Conservation (phyloP, 768 basidiomycete species). For the Pleurotus citrinopileatus region DNA sequence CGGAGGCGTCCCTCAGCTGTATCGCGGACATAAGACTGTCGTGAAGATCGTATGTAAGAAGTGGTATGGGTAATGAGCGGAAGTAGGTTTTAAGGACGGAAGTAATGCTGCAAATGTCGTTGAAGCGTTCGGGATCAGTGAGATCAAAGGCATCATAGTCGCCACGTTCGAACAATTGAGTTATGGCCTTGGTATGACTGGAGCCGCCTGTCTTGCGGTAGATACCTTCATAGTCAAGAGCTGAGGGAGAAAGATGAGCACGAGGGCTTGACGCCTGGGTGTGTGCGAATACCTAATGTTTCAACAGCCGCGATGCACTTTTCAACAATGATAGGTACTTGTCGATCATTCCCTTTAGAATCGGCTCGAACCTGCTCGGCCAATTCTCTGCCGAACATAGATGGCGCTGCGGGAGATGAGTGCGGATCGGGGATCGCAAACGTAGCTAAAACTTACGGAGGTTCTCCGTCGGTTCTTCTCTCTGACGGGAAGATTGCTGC, state of each 20-base stretch:
- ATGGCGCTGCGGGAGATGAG: constrained; percentile 53
- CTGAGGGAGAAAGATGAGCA: constrained; percentile 31
- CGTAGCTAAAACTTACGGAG: constrained; percentile 32
- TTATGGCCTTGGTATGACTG: constrained; percentile 88
- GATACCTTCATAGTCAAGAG: constrained; percentile 95
- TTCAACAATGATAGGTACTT: constrained; percentile 85
- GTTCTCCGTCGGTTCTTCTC: constrained; percentile 32
- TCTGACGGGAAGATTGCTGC: constrained; percentile 34
- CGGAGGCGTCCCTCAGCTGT: constrained; percentile 57
- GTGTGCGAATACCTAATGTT: constrained; percentile 50
- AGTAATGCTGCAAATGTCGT: constrained; percentile 96
- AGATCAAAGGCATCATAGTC: constrained; percentile 90
- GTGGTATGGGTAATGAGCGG: constrained; percentile 85
- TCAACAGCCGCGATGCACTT: constrained; percentile 98
- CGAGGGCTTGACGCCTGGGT: background rate
- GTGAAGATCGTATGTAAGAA: constrained; percentile 88
- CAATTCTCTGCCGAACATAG: constrained; percentile 92
- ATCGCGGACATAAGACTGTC: constrained; percentile 84
- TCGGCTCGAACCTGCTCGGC: constrained; percentile 79
- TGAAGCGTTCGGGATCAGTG: constrained; percentile 83
- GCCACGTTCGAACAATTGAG: constrained; percentile 90
- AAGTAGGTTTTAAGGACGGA: constrained; percentile 97
- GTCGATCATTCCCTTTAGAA: constrained; percentile 51
- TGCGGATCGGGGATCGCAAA: constrained; percentile 11
- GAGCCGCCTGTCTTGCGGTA: constrained; percentile 97